Percentiles rank a stretch among this genome's conserved stretches.
phyloP scores from a whole-genome alignment of 257 asterid species.

The Jacaranda mimosifolia region DNA sequence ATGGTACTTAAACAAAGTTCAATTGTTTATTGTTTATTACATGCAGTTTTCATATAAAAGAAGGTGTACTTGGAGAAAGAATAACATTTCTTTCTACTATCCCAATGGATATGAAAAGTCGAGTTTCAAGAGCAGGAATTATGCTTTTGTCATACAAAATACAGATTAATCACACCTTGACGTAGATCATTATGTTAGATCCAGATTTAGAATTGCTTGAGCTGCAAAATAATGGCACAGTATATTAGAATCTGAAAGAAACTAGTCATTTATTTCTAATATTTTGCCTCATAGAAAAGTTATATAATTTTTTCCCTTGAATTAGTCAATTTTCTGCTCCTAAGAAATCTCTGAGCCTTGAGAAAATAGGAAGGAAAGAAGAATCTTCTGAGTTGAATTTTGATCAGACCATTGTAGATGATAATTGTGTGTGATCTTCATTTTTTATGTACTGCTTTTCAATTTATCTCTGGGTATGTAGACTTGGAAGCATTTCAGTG shows the following conservation, averaged over 20 bases:
- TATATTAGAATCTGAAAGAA: too few species aligned
- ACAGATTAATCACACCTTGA: too few species aligned
- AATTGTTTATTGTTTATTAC: not conserved
- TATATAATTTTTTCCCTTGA: not conserved
- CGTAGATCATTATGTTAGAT: too few species aligned
- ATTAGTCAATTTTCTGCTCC: not conserved
- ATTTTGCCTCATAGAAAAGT: not conserved
- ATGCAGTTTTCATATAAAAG: not conserved
- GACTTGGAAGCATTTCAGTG: not conserved
- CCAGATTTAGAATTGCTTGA: too few species aligned
- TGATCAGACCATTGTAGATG: too few species aligned
- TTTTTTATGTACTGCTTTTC: not conserved
- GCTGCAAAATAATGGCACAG: too few species aligned
- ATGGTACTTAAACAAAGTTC: not conserved
- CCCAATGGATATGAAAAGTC: not conserved
- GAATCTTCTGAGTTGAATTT: constrained; percentile 3
- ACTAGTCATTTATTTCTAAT: too few species aligned
- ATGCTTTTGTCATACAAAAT: too few species aligned
- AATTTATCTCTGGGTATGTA: not conserved
- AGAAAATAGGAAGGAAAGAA: not conserved
- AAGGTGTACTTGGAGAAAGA: not conserved
- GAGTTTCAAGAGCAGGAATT: not conserved
- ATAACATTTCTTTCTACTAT: not conserved
- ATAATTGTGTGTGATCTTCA: not conserved
- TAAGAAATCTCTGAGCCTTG: too few species aligned